A percentile compares a stretch with the other conserved stretches of the same genome.
These are phyloP conservation scores for Boletellus sp. DNA, from an alignment of 768 basidiomycete genomes.

Conservation along the genomic window DNA sequence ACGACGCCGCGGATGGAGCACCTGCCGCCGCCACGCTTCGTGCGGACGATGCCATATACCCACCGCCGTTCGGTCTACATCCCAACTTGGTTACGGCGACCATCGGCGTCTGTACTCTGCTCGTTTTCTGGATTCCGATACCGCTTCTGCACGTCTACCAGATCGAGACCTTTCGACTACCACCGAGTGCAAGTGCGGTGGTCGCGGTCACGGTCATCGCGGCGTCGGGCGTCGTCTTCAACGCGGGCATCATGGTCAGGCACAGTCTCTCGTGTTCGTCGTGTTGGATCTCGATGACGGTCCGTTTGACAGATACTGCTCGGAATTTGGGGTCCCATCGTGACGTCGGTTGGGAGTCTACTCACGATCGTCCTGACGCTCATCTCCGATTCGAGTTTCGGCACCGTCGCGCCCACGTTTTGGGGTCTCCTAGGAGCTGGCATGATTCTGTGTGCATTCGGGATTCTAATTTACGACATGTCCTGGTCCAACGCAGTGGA, in stretches of 20 bases:
- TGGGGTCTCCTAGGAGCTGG: constrained; percentile 77
- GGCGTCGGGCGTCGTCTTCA: constrained; percentile 70
- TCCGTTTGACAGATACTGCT: constrained; percentile 57
- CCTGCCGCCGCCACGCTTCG: constrained; percentile 10
- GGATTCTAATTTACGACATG: constrained; percentile 73
- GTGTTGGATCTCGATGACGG: constrained; percentile 2
- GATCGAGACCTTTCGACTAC: constrained; percentile 65
- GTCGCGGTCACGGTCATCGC: constrained; percentile 66
- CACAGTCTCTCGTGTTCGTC: neutral
- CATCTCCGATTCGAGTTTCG: constrained; percentile 71
- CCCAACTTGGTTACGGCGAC: constrained; percentile 76
- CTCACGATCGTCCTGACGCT: constrained; percentile 91
- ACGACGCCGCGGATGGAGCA: constrained; percentile 24
- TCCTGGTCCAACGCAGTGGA: constrained; percentile 22
- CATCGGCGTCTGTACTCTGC: constrained; percentile 76
- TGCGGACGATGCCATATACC: constrained; percentile 40
- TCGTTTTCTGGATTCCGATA: constrained; percentile 74
- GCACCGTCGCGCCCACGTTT: constrained; percentile 58
- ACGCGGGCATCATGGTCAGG: constrained; percentile 80
- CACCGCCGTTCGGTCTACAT: constrained; percentile 80
- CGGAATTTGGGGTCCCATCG: constrained; percentile 83
- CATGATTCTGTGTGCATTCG: constrained; percentile 81
- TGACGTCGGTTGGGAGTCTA: constrained; percentile 86
- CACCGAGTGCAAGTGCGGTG: constrained; percentile 44
- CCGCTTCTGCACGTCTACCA: constrained; percentile 66